Conservation (phyloP, 225 moss, liverwort and hornwort genomes). For the Anthoceros angustus region DNA sequence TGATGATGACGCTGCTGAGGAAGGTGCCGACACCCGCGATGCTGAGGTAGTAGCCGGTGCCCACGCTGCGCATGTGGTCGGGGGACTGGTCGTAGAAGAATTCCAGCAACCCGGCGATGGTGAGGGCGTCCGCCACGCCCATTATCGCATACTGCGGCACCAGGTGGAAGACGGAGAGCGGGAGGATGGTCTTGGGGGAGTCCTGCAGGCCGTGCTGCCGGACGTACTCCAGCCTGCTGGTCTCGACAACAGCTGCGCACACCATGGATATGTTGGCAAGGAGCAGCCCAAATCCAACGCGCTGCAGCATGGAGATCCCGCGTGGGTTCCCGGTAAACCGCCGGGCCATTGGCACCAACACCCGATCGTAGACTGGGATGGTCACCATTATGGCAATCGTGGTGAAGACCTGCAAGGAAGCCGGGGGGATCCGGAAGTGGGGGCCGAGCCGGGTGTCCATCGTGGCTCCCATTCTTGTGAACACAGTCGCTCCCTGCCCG, state of each 20-base stretch:
- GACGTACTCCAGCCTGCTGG: constrained; percentile 19
- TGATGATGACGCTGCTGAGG: constrained; percentile 37
- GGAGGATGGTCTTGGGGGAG: constrained; percentile 21
- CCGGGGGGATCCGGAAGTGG: constrained; percentile 27
- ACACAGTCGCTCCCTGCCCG: constrained; percentile 53
- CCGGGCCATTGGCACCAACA: constrained; percentile 30
- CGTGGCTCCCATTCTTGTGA: constrained; percentile 45
- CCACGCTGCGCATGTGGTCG: constrained; percentile 47
- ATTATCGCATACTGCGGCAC: constrained; percentile 53
- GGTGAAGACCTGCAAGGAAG: constrained; percentile 19
- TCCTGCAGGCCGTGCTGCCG: constrained; percentile 22
- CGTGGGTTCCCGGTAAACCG: constrained; percentile 31
- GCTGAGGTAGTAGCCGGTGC: constrained; percentile 39
- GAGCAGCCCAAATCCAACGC: constrained; percentile 48
- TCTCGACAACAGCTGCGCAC: constrained; percentile 39
- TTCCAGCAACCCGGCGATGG: constrained; percentile 44
- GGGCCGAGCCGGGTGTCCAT: constrained; percentile 14
- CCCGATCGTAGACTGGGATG: constrained; percentile 40
- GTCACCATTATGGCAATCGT: constrained; percentile 33
- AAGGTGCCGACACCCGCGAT: constrained; percentile 58
- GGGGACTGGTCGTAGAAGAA: constrained; percentile 76
- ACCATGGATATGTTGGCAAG: constrained; percentile 52
- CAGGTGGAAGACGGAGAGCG: constrained; percentile 32
- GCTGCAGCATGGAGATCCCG: constrained; percentile 50
- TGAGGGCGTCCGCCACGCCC: constrained; percentile 49